Evolutionary conservation across 2,329 filamentous ascomycete genomes (phyloP), one percentile per base, ranked within the genome.

Genomic region (Botrytis elliptica): DNA sequence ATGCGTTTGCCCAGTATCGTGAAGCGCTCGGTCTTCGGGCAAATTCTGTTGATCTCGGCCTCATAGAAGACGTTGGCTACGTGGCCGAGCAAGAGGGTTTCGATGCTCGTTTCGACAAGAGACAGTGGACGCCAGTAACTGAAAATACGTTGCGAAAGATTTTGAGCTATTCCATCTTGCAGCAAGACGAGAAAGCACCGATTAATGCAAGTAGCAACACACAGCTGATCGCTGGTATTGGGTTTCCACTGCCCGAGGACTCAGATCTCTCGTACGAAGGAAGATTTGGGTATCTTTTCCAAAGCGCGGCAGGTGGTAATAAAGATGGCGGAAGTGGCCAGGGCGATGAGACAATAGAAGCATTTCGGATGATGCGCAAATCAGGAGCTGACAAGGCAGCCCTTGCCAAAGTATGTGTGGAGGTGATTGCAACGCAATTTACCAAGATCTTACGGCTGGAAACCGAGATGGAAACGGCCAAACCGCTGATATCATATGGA

Each of bases 21-120:
- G 38, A 69, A 25, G 3, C 7, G 2, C 65, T 62, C 2, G 71
- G 71, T 25, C 71, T 59, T 14, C 71, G n/a, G 5, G 64, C 71
- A 18, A 36, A 25, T 36, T 60, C 71, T 10, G 64, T 73, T 29
- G 55, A 68, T 52, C 65, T 73, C 25, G 65, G 69, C 64, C 22
- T 62, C 9, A 72, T 71, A 40, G 81, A 81, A 6, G 84, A 82
- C 0, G 78, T 84, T 1, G 84, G 85, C 5, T 75, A 72, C 62
- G 71, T 76, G 12, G 74, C 75, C n/a, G 64, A 66, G n/a, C 60
- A 42, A 10, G 57, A 59, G 16, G 33, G 36, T 22, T 22, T 40
- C 9, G 33, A 62, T 2, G 7, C 59, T 62, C 36, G 59, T 62
- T 62, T 62, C 22, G 36, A 62, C 59, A 62, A 62, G 10, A 40